phyloP scores from a whole-genome alignment of 1,139 yeast species.

The Yamadazyma diospyri region DNA sequence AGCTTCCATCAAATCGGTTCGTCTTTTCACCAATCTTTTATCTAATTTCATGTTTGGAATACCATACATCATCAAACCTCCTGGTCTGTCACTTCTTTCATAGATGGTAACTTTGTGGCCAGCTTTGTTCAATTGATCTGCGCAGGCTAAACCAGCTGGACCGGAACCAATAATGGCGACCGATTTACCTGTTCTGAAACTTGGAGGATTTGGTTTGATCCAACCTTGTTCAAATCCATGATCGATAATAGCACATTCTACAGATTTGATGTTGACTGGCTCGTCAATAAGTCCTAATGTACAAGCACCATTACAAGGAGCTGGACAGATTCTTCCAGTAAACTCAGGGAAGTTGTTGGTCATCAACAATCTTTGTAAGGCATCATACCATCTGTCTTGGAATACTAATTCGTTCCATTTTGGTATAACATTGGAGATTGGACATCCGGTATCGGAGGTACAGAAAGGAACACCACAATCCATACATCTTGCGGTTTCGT shows the following conservation, averaged over 20 bases:
- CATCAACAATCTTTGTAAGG: slow-evolving; percentile 87
- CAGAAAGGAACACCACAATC: slow-evolving; percentile 99
- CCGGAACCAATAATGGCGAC: slow-evolving; percentile 95
- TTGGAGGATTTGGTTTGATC: slow-evolving; percentile 85
- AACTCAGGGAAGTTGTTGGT: slow-evolving; percentile 98
- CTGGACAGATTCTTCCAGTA: slow-evolving; percentile 98
- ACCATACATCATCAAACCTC: slow-evolving; percentile 98
- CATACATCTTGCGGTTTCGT: slow-evolving; percentile 99
- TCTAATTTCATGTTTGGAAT: slow-evolving; percentile 99
- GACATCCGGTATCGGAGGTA: slow-evolving; percentile 97
- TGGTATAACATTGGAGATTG: slow-evolving; percentile 94
- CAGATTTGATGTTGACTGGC: slow-evolving; percentile 94
- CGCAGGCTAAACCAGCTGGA: slow-evolving; percentile 94
- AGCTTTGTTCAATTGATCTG: slow-evolving; percentile 94
- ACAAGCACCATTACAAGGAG: slow-evolving; percentile 99
- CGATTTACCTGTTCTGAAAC: slow-evolving; percentile 73
- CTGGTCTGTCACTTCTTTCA: slow-evolving; percentile 93
- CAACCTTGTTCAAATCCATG: slow-evolving; percentile 96
- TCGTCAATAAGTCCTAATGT: slow-evolving; percentile 91
- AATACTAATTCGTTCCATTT: slow-evolving; percentile 97
- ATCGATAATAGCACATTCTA: slow-evolving; percentile 95
- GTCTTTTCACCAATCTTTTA: slow-evolving; percentile 86
- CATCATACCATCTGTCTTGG: slow-evolving; percentile 93
- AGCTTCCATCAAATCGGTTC: slow-evolving; percentile 85
- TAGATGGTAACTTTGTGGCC: slow-evolving; percentile 90